phyloP scores from a whole-genome alignment of 23 red algal species.

The Pyropia haitanensis region DNA sequence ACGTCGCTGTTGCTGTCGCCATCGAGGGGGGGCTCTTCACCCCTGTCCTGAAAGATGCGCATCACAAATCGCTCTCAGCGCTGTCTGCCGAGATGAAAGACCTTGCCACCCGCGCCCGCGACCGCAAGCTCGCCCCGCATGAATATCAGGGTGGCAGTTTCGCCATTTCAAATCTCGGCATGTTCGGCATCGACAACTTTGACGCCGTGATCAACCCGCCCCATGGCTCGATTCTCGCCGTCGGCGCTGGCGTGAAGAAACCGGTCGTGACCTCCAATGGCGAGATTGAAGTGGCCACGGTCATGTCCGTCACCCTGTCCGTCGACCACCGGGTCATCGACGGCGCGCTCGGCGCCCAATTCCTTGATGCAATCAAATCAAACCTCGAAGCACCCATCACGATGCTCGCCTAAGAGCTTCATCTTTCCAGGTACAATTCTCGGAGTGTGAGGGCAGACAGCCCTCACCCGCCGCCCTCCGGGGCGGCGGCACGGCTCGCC shows the following conservation, averaged over 20 bases:
- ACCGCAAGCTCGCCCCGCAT: constrained; percentile 54
- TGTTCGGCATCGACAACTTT: constrained; percentile 75
- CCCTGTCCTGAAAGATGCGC: constrained; percentile 62
- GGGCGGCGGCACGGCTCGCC: too few species aligned
- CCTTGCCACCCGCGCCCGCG: constrained; percentile 39
- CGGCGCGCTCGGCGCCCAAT: constrained; percentile 86
- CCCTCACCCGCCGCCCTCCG: too few species aligned
- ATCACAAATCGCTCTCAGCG: constrained; percentile 40
- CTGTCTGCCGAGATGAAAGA: constrained; percentile 60
- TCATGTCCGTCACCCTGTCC: constrained; percentile 68
- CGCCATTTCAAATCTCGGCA: constrained; percentile 79
- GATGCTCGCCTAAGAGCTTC: constrained; percentile 66
- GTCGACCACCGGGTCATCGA: constrained; percentile 96
- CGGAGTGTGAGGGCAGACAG: too few species aligned
- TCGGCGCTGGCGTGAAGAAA: constrained; percentile 54
- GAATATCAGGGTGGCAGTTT: constrained; percentile 90
- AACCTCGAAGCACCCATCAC: constrained; percentile 69
- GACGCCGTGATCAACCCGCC: constrained; percentile 95
- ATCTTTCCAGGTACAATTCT: too few species aligned
- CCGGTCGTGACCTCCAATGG: too few species aligned
- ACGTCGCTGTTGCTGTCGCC: constrained; percentile 68
- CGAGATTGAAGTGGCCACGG: too few species aligned
- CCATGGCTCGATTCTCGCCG: constrained; percentile 81
- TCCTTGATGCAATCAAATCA: constrained; percentile 54
- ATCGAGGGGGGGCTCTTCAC: constrained; percentile 79